Conservation (phyloP, 2,329 filamentous ascomycete genomes). For the Trichophyton rubrum region DNA sequence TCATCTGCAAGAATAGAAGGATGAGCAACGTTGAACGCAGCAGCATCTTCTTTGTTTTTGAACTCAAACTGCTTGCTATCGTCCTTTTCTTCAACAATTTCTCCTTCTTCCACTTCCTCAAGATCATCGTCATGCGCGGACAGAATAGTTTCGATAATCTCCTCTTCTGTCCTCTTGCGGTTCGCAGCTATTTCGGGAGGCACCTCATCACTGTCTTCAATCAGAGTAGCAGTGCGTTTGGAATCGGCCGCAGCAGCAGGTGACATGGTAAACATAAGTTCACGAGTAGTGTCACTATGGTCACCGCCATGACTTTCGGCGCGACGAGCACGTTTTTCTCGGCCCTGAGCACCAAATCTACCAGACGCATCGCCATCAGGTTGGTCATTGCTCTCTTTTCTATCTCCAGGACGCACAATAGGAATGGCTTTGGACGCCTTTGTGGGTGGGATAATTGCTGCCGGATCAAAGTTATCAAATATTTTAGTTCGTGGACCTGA, state of each 20-base stretch:
- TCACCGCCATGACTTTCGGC: constrained; percentile 32
- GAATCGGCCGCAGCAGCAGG: constrained; percentile 16
- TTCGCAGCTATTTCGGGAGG: not conserved
- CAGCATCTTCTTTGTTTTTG: constrained; percentile 33
- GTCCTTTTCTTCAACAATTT: constrained; percentile 25
- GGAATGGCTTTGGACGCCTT: constrained; percentile 75
- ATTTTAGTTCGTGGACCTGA: constrained; percentile 35
- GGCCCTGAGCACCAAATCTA: constrained; percentile 51
- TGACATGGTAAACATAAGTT: constrained; percentile 56
- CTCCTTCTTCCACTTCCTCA: constrained; percentile 23
- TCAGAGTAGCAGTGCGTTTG: constrained; percentile 17
- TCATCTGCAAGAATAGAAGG: constrained; percentile 26
- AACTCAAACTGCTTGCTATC: constrained; percentile 49
- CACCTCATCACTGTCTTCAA: constrained; percentile 25
- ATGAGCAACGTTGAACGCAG: constrained; percentile 41
- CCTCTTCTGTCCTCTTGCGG: not conserved
- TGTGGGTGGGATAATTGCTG: constrained; percentile 50
- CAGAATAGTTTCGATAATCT: not conserved
- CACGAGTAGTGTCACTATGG: constrained; percentile 63
- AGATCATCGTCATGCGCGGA: constrained; percentile 23
- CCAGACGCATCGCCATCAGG: constrained; percentile 47
- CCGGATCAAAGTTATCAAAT: constrained; percentile 54
- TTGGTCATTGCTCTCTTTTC: constrained; percentile 24
- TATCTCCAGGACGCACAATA: constrained; percentile 53
- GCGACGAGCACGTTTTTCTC: constrained; percentile 63